Evolutionary conservation across 371 early-diverging fungal genomes (phyloP).

Genomic region (Rhizopus stolonifer): DNA sequence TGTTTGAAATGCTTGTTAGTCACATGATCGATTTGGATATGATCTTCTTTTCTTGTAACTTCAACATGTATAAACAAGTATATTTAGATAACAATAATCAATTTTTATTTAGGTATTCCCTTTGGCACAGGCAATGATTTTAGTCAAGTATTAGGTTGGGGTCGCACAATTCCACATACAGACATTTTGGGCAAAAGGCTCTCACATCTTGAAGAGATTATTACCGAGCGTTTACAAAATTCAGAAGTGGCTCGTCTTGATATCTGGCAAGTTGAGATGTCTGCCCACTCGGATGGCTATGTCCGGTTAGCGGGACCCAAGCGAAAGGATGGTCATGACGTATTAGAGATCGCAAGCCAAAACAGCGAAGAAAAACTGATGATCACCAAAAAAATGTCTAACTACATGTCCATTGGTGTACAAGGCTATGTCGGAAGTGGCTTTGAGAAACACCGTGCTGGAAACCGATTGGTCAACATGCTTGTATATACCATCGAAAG

Average conservation of each 20-base stretch:
- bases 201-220: conserved; percentile 39
- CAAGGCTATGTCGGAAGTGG: conserved; percentile 66
- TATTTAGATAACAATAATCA: no score
- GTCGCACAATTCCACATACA: conserved; percentile 50
- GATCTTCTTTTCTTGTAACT: conserved; percentile 58
- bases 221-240: conserved; percentile 48
- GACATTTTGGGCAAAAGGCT: conserved; percentile 50
- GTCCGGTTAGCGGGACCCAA: conserved; percentile 45
- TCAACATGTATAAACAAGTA: no score
- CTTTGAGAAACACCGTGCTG: conserved; percentile 60
- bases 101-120: conserved; percentile 56
- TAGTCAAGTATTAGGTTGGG: conserved; percentile 66
- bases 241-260: conserved; percentile 59
- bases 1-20: conserved; percentile 50
- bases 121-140: conserved; percentile 72
- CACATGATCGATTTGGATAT: conserved; percentile 50
- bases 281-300: conserved; percentile 48
- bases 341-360: conserved; percentile 3
- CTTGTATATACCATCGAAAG: conserved; percentile 54
- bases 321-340: conserved; percentile 30
- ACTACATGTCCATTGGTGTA: conserved; percentile 62
- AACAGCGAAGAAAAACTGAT: neutral
- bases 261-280: conserved; percentile 56
- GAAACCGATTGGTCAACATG: conserved; percentile 53
- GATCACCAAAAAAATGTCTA: conserved; percentile 52